Evolutionary conservation across 2,329 filamentous ascomycete genomes (phyloP).

Genomic region (Rhinocladiella mackenziei): DNA sequence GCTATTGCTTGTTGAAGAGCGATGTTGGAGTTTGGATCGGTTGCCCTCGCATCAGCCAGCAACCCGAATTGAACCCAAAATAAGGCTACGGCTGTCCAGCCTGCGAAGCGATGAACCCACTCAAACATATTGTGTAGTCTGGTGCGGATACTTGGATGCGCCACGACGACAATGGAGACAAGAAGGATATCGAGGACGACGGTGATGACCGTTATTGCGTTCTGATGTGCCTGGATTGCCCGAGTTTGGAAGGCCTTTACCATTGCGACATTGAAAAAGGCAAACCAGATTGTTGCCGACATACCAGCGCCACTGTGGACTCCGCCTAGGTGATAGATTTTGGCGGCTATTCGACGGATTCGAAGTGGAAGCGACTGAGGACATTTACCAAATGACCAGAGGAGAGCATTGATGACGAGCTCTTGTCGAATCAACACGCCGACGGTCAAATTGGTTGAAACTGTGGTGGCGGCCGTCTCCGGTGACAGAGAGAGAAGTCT

Average conservation of each 20-base stretch:
- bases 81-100: constrained; percentile 63
- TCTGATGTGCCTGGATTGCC: constrained; percentile 22
- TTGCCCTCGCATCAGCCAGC: constrained; percentile 41
- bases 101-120: constrained; percentile 65
- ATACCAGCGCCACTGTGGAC: constrained; percentile 51
- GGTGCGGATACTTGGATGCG: constrained; percentile 61
- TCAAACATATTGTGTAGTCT: constrained; percentile 67
- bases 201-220: constrained; percentile 50
- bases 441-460: constrained; percentile 45
- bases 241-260: constrained; percentile 24
- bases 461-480: constrained; percentile 39
- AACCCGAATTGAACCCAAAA: constrained; percentile 64
- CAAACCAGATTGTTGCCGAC: constrained; percentile 48
- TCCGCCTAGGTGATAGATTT: constrained; percentile 54
- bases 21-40: background rate
- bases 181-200: constrained; percentile 58
- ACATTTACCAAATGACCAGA: constrained; percentile 43
- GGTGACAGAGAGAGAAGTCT: constrained; percentile 33
- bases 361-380: constrained; percentile 45
- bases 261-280: constrained; percentile 37
- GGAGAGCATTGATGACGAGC: constrained; percentile 51
- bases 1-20: constrained; percentile 35
- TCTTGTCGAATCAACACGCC: constrained; percentile 51
- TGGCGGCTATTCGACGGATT: constrained; percentile 45
- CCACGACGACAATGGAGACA: constrained; percentile 56